These are phyloP conservation scores for Umbelopsis vinacea DNA, from an alignment of 192 early-diverging fungal genomes.

Conservation along the genomic window DNA sequence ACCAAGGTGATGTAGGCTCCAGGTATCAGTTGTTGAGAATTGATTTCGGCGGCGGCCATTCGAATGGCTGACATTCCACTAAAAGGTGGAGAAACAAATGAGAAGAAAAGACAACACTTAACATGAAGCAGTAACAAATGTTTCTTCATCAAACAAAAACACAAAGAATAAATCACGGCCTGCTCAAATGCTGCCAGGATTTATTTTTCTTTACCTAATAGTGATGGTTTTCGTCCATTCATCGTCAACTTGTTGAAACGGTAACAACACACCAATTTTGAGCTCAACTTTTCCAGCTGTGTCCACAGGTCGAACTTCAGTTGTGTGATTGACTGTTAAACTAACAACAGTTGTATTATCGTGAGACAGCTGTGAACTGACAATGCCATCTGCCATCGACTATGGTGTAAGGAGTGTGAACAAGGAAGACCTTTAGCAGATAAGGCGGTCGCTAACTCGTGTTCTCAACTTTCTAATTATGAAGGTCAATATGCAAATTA, in stretches of 20 bases:
- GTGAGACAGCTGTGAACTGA: conserved; percentile 17
- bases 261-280: conserved; percentile 38
- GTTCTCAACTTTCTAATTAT: conserved; percentile 13
- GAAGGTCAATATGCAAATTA: conserved; percentile 2
- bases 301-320: conserved; percentile 18
- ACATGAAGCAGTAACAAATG: background rate
- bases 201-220: conserved; percentile 27
- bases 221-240: conserved; percentile 37
- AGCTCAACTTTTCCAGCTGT: conserved; percentile 24
- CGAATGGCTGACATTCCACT: conserved; percentile 56
- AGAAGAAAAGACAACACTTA: background rate
- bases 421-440: conserved; percentile 1
- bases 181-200: background rate
- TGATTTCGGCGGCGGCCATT: conserved; percentile 53
- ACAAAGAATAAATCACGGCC: no score
- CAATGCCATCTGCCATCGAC: conserved; percentile 22
- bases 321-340: background rate
- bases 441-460: background rate
- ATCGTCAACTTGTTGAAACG: conserved; percentile 41
- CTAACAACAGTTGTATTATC: conserved; percentile 14
- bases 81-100: no score
- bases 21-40: conserved; percentile 50
- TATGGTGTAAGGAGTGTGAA: background rate
- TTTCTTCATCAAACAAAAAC: background rate
- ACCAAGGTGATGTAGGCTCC: conserved; percentile 54